Evolutionary conservation across 805 yeast genomes (phyloP).

Genomic region (Wickerhamiella siamensis): DNA sequence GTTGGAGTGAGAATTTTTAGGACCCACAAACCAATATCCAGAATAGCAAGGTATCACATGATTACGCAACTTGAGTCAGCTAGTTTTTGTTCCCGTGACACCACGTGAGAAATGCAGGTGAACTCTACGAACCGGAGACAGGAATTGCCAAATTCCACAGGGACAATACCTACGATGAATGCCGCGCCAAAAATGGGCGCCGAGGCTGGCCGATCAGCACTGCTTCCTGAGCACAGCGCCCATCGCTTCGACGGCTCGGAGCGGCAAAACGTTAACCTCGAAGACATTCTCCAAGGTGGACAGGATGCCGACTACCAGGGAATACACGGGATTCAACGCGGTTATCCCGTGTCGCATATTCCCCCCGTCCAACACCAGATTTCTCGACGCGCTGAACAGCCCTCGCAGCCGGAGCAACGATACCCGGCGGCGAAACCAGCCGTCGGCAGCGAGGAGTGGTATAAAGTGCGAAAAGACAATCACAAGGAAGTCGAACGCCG

Average conservation of each 20-base stretch:
- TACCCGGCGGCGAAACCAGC: conserved; percentile 32
- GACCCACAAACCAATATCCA: too few relatives aligned
- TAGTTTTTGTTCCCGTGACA: conserved; percentile 1
- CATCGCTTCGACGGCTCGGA: conserved; percentile 6
- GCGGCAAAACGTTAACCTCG: conserved; percentile 1
- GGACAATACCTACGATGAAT: not conserved
- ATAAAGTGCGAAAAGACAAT: conserved; percentile 65
- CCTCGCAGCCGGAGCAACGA: not conserved
- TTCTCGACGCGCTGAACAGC: conserved; percentile 1
- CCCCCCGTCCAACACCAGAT: not conserved
- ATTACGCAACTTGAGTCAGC: not conserved
- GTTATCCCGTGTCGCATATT: not conserved
- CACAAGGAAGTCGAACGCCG: conserved; percentile 39
- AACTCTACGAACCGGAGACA: not conserved
- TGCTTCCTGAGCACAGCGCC: not conserved
- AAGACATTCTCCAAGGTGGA: conserved; percentile 5
- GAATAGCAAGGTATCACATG: not conserved
- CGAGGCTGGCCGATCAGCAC: not conserved
- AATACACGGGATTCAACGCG: conserved; percentile 6
- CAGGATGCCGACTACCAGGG: conserved; percentile 6
- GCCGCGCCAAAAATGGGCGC: not conserved
- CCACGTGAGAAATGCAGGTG: conserved; percentile 2
- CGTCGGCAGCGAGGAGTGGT: conserved; percentile 78
- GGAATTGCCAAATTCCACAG: not conserved
- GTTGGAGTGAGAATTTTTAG: too few relatives aligned